Conservation (phyloP, 306 rosid species). For the Quercus robur region DNA sequence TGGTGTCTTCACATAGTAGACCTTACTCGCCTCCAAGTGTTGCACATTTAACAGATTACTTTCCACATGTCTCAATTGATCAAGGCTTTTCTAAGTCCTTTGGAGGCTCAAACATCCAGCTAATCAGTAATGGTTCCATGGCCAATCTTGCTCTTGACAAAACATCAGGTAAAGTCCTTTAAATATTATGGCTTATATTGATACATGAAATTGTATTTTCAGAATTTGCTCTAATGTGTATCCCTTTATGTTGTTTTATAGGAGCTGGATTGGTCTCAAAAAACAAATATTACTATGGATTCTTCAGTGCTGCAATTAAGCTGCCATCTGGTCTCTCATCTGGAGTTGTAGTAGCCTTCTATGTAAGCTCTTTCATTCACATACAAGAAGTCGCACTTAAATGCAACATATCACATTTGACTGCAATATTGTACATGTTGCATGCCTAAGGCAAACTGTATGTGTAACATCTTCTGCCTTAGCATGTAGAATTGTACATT, state of each 20-base stretch:
- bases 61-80: slow-evolving; percentile 57
- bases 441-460: too few relatives aligned
- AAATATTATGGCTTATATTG: not conserved
- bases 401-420: not conserved
- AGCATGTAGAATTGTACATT: too few relatives aligned
- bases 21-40: slow-evolving; percentile 57
- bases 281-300: slow-evolving; percentile 64
- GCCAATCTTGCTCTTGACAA: slow-evolving; percentile 78
- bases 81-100: slow-evolving; percentile 46
- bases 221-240: not conserved
- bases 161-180: slow-evolving; percentile 47
- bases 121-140: slow-evolving; percentile 68
- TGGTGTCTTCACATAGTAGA: slow-evolving; percentile 50
- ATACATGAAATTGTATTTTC: not conserved
- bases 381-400: not conserved
- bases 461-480: too few relatives aligned
- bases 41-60: slow-evolving; percentile 57
- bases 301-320: slow-evolving; percentile 95
- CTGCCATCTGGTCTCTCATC: slow-evolving; percentile 83
- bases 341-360: slow-evolving; percentile 94
- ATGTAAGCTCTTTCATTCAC: slow-evolving; percentile 48
- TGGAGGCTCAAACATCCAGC: slow-evolving; percentile 63
- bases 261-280: slow-evolving; percentile 80
- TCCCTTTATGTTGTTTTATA: slow-evolving; percentile 13
- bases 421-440: too few relatives aligned